Evolutionary conservation across 2,329 filamentous ascomycete species (phyloP).

Genomic region (Diplodia corticola): DNA sequence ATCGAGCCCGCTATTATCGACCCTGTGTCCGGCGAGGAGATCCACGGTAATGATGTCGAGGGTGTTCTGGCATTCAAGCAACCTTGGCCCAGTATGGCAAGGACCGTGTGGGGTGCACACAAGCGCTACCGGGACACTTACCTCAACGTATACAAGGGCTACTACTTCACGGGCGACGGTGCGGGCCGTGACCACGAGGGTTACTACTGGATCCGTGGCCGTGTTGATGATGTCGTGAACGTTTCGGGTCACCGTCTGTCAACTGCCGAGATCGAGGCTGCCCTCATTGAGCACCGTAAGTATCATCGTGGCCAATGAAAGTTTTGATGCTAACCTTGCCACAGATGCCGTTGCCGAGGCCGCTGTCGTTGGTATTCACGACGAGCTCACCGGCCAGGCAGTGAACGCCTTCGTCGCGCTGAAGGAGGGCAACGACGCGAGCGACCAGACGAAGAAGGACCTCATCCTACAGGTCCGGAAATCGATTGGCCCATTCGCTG

Average conservation of each 20-base stretch:
- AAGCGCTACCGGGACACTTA: conserved; percentile 99
- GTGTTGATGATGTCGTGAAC: conserved; percentile 98
- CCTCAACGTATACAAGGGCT: conserved; percentile 94
- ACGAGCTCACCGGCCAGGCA: conserved; percentile 94
- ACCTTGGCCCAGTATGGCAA: conserved; percentile 96
- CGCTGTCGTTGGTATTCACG: conserved; percentile 87
- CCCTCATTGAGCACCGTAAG: conserved; percentile 82
- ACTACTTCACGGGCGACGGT: conserved; percentile 95
- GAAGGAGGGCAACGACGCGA: conserved; percentile 77
- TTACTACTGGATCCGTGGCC: conserved; percentile 99
- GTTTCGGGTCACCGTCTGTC: conserved; percentile 95
- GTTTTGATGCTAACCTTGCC: conserved; percentile 27
- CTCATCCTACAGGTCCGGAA: conserved; percentile 92
- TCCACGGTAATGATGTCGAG: conserved; percentile 94
- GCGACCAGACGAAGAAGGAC: conserved; percentile 85
- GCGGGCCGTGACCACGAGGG: conserved; percentile 95
- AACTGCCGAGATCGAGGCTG: conserved; percentile 96
- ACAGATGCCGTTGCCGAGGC: conserved; percentile 79
- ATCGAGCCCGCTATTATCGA: conserved; percentile 98
- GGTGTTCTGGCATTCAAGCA: conserved; percentile 97
- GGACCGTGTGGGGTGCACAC: conserved; percentile 96
- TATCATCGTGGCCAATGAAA: conserved; percentile 14
- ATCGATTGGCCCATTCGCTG: conserved; percentile 95
- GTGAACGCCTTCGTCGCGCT: conserved; percentile 96
- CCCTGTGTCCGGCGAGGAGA: conserved; percentile 89